Base-by-base conservation (phyloP, 805 yeast species). In the Schizosaccharomyces cryophilus region DNA sequence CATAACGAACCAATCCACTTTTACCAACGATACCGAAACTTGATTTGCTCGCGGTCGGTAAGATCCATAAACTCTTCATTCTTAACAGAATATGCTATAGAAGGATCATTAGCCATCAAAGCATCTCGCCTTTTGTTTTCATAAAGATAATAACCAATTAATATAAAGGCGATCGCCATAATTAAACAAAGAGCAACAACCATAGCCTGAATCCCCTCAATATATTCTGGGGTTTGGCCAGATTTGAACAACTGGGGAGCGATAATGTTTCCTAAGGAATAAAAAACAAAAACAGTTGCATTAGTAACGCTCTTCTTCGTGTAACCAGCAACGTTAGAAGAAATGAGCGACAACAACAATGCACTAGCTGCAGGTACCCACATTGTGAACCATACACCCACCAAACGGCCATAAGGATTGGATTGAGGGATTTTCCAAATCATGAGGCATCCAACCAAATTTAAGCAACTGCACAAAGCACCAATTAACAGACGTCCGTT, bases 201-300 rank as follows among this genome's bases (percentile, higher is more conserved):
- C 80, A 61, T 79, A 73, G 70, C 81, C 74, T 38, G 81, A 77
- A 54, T 84, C 76, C 65, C 82, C 74, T 76, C 80, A 73, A 59
- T 1, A 66, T 83, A 85, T 51, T 69, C 67, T 5, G 88, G 88
- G n/a, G 79, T 81, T 62, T 83, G 79, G 4, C 69, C 64, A 0
- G 77, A 70, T 63, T 73, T 75, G 72, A 84, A 85, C 17, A 85
- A 75, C 69, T 83, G 87, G 3, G 83, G 82, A 2, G 84, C 84
- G 59, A 74, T 69, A 59, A 78, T 69, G 66, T 79, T 80, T 26
- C 84, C 84, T 7, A 73, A 76, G 67, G 80, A 76, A 68, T 75
- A 79, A 4, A 77, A 78, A 59, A 80, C 66, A 51, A 80, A 71
- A 62, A 71, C 68, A 38, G 76, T 64, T 1, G 79, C 77, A 66